Evolutionary conservation across 768 basidiomycete genomes (phyloP).

Genomic region (Hydnum rufescens): DNA sequence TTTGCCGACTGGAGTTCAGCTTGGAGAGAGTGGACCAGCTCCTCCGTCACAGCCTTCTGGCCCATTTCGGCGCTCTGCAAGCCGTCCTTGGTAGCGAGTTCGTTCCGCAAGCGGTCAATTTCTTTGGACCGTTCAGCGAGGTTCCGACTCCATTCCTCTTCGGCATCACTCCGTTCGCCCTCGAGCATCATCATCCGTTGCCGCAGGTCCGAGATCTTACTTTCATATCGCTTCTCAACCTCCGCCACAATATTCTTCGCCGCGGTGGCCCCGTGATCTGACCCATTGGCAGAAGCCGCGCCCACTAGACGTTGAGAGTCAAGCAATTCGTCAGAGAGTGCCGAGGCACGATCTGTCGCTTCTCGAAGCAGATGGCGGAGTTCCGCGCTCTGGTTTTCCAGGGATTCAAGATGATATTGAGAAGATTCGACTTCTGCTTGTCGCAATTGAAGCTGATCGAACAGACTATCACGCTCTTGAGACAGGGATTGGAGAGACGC

Average conservation of each 20-base stretch:
- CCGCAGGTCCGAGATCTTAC: slow-evolving; percentile 50
- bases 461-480: slow-evolving; percentile 57
- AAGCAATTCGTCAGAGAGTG: slow-evolving; percentile 50
- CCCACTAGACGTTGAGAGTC: slow-evolving; percentile 26
- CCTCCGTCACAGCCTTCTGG: slow-evolving; percentile 29
- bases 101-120: slow-evolving; percentile 45
- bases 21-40: slow-evolving; percentile 18
- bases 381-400: slow-evolving; percentile 66
- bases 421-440: slow-evolving; percentile 82
- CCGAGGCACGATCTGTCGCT: slow-evolving; percentile 43
- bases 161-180: slow-evolving; percentile 68
- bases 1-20: slow-evolving; percentile 27
- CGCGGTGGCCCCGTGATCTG: slow-evolving; percentile 16
- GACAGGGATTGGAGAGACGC: slow-evolving; percentile 45
- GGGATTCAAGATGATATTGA: slow-evolving; percentile 48
- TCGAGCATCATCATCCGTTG: slow-evolving; percentile 43
- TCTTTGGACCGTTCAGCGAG: slow-evolving; percentile 61
- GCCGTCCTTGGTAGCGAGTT: slow-evolving; percentile 37
- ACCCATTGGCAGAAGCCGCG: not conserved
- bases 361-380: slow-evolving; percentile 75
- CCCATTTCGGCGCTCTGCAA: slow-evolving; percentile 41
- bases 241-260: slow-evolving; percentile 30
- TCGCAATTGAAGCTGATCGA: slow-evolving; percentile 69
- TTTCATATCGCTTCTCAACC: slow-evolving; percentile 58
- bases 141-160: slow-evolving; percentile 78